phyloP scores from a whole-genome alignment of 2,329 filamentous ascomycete genomes.

The Fusarium neocosmosporiellum region DNA sequence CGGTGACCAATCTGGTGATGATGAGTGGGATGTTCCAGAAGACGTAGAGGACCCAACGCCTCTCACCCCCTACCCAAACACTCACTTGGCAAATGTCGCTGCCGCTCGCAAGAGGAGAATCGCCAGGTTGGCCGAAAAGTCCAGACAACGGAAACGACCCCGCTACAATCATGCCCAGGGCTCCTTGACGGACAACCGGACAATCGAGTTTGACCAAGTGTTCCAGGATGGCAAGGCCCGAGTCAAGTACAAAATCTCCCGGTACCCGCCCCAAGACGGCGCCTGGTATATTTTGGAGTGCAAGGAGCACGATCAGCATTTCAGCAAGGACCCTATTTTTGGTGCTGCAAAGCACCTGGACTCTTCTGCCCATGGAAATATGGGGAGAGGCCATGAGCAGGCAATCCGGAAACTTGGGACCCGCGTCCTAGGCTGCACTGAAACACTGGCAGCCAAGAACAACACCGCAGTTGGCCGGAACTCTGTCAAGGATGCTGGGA shows the following conservation, averaged over 20 bases:
- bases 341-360: constrained; percentile 10
- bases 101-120: neutral
- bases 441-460: neutral
- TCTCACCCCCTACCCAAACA: neutral
- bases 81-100: neutral
- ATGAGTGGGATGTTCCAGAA: neutral
- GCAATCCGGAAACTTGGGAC: constrained; percentile 1
- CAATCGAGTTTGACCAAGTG: constrained; percentile 8
- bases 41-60: neutral
- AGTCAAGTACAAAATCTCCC: constrained; percentile 6
- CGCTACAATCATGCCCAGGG: neutral
- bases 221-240: constrained; percentile 3
- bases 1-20: neutral
- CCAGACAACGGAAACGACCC: neutral
- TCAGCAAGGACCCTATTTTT: neutral
- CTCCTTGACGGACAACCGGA: neutral
- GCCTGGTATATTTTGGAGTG: constrained; percentile 16
- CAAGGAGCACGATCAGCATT: neutral
- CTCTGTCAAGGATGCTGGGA: neutral
- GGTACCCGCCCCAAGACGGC: neutral
- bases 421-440: neutral
- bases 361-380: neutral
- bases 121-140: neutral
- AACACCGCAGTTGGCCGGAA: neutral
- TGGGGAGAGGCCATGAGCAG: neutral